Evolutionary conservation across 352 stramenopile genomes (phyloP).

Genomic region (Pythium aphanidermatum): DNA sequence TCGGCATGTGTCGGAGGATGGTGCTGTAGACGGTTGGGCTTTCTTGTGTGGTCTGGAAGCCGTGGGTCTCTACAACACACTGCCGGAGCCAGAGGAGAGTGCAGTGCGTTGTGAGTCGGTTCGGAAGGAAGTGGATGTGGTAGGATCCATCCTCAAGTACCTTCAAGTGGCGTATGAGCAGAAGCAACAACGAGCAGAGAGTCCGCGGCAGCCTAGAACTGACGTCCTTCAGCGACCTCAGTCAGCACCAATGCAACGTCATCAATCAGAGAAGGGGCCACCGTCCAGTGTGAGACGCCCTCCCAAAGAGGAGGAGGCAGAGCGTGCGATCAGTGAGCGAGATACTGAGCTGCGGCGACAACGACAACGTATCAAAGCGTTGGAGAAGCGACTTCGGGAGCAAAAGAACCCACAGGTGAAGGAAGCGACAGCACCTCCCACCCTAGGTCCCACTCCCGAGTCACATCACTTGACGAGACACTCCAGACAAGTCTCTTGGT

Average conservation of each 20-base stretch:
- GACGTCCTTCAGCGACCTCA: not conserved
- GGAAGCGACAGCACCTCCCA: not conserved
- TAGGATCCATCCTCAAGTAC: conserved; percentile 45
- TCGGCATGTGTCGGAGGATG: not conserved
- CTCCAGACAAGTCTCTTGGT: conserved; percentile 9
- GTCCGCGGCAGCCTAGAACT: not conserved
- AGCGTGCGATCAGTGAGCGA: not conserved
- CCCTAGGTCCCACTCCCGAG: not conserved
- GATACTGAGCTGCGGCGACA: conserved; percentile 26
- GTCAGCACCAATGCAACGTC: conserved; percentile 4
- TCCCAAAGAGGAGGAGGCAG: not conserved
- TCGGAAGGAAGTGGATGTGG: conserved; percentile 24
- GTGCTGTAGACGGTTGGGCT: conserved; percentile 2
- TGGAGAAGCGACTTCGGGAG: conserved; percentile 41
- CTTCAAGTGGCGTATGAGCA: conserved; percentile 30
- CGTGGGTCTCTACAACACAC: conserved; percentile 11
- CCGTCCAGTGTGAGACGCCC: not conserved
- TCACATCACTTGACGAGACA: not conserved
- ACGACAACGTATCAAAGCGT: conserved; percentile 43
- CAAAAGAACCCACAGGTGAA: not conserved
- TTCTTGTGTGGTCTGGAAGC: conserved; percentile 16
- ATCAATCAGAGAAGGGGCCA: not conserved
- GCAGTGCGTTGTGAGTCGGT: conserved; percentile 11
- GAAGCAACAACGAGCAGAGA: conserved; percentile 6
- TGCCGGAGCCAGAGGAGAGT: not conserved